These are phyloP conservation scores for Aegilops tauschii DNA, from an alignment of 176 grass and related monocot species.

Conservation along the genomic window DNA sequence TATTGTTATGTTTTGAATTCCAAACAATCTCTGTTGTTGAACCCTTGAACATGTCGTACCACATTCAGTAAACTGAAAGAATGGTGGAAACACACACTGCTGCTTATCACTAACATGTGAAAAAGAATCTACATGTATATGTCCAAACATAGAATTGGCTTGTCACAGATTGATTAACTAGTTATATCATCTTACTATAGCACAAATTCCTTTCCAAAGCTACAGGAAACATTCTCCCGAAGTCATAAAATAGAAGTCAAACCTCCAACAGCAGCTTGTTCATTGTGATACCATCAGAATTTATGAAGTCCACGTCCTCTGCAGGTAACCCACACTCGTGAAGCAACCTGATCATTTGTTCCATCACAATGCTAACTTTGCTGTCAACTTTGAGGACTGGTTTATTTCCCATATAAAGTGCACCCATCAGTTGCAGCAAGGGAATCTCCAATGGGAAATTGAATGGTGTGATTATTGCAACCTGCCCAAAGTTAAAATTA, in stretches of 20 bases:
- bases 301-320: conserved; percentile 92
- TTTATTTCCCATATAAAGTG: conserved; percentile 99
- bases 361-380: conserved; percentile 99
- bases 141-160: neutral
- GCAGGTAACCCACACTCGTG: conserved; percentile 81
- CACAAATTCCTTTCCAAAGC: neutral
- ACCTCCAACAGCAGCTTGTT: conserved; percentile 93
- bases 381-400: conserved; percentile 97
- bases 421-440: conserved; percentile 93
- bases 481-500: conserved; percentile 48
- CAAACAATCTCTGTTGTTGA: neutral
- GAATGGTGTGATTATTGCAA: conserved; percentile 95
- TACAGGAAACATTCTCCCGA: neutral
- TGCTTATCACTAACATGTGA: conserved; percentile 2
- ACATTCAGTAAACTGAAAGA: neutral
- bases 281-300: conserved; percentile 91
- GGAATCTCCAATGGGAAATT: conserved; percentile 98
- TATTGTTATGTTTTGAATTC: neutral
- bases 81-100: neutral
- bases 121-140: neutral
- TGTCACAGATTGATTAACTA: neutral
- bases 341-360: conserved; percentile 91
- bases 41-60: neutral
- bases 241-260: neutral
- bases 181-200: conserved; percentile 15